phyloP scores from a whole-genome alignment of 257 asterid species.

The Eucommia ulmoides region DNA sequence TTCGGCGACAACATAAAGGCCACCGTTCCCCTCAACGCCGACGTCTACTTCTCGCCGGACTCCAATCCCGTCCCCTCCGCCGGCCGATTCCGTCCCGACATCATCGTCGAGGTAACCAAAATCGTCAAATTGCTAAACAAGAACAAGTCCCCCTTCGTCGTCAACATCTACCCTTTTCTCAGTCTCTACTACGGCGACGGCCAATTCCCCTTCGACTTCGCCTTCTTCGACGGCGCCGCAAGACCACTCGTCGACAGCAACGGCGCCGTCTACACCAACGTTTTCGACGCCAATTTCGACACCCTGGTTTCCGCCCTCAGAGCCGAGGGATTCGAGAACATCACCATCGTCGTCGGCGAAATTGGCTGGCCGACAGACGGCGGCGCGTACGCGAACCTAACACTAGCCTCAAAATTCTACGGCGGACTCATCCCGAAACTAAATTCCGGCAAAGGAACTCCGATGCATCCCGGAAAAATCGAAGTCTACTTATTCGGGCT shows the following conservation, averaged over 20 bases:
- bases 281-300: conserved; percentile 37
- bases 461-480: conserved; percentile 26
- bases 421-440: conserved; percentile 26
- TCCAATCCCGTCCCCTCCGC: conserved; percentile 27
- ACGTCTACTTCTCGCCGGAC: conserved; percentile 24
- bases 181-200: conserved; percentile 26
- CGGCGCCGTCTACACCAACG: conserved; percentile 22
- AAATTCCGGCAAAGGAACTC: conserved; percentile 31
- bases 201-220: conserved; percentile 31
- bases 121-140: conserved; percentile 28
- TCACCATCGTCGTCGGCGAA: conserved; percentile 29
- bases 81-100: conserved; percentile 28
- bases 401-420: conserved; percentile 24
- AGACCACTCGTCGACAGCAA: conserved; percentile 20
- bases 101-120: conserved; percentile 24
- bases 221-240: conserved; percentile 32
- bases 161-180: conserved; percentile 34
- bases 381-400: conserved; percentile 21
- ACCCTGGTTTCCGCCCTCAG: conserved; percentile 28
- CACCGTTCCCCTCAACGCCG: conserved; percentile 35
- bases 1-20: conserved; percentile 22
- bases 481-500: conserved; percentile 36
- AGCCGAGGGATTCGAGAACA: conserved; percentile 23
- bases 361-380: conserved; percentile 42
- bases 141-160: conserved; percentile 29